Evolutionary conservation across 2,329 filamentous ascomycete species (phyloP).

Genomic region (Coniochaeta sp.): DNA sequence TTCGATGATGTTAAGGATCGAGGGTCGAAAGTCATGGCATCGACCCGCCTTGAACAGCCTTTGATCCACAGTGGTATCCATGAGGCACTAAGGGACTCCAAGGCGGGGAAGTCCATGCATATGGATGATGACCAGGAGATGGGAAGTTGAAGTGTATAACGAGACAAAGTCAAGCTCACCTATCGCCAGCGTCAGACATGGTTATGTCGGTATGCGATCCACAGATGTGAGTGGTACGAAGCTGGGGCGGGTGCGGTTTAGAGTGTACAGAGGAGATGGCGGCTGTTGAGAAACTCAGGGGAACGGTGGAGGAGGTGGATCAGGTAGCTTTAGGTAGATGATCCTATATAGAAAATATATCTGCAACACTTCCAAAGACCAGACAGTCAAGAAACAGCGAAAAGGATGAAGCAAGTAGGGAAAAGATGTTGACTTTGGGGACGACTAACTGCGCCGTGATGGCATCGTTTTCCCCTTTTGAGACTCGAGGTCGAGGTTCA

Average conservation of each 20-base stretch:
- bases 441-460: background rate
- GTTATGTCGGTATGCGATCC: background rate
- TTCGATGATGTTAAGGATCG: background rate
- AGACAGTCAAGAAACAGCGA: background rate
- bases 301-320: background rate
- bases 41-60: background rate
- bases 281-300: background rate
- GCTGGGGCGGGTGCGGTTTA: background rate
- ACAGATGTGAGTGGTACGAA: background rate
- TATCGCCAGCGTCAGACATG: background rate
- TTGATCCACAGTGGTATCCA: background rate
- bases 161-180: too few species aligned
- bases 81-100: background rate
- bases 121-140: background rate
- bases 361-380: background rate
- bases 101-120: background rate
- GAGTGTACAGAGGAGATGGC: background rate
- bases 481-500: background rate
- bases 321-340: background rate
- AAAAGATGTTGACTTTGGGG: background rate
- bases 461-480: background rate
- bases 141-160: background rate
- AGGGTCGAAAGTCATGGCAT: background rate
- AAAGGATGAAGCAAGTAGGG: background rate
- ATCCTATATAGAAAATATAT: background rate